Evolutionary conservation across 768 basidiomycete species (phyloP), one percentile per base, ranked within the genome.

Genomic region (Pleurotus tuber-regium): DNA sequence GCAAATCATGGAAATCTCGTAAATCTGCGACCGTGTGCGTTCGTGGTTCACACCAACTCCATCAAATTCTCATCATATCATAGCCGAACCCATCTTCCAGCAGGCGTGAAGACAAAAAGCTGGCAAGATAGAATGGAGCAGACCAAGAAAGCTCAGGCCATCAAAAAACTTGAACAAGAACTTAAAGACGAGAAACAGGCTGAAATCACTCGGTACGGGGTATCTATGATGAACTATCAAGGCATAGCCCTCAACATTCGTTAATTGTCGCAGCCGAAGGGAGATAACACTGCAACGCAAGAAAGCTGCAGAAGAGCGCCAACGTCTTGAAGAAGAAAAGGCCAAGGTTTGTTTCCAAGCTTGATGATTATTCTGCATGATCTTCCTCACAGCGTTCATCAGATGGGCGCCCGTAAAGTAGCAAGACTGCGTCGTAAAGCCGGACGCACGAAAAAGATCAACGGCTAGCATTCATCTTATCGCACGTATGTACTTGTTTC

Each of bases 401-500:
- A 52, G 90, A 87, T 93, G 84, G 87, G 90, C 51, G 87, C 86
- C 40, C 75, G 82, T 50, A 92, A 86, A 66, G 80, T 89, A 33
- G 86, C 87, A 12, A 74, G 90, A 52, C 70, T 88, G 29, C 80
- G 84, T 51, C 80, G 86, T 51, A 86, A 72, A 68, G 84, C 83
- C 42, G 90, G 90, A 35, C 75, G 88, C 29, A 82, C 81, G 35
- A 92, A 90, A 66, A 92, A 90, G 67, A 78, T 93, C 53, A 87
- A 86, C 54, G 87, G 87, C 33, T 91, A 64, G 81, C 25, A 30
- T n/a, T n/a, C n/a, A n/a, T 39, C 52, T 11, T 56, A 33, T 23
- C 31, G 44, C 19, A 29, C 28, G 44, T 52, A 43, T 58, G 38
- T 39, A 26, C 30, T 53, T n/a, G 42, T 36, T 12, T 18, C 26